Conservation (phyloP, 192 early-diverging fungal species). For the Linnemannia elongata region DNA sequence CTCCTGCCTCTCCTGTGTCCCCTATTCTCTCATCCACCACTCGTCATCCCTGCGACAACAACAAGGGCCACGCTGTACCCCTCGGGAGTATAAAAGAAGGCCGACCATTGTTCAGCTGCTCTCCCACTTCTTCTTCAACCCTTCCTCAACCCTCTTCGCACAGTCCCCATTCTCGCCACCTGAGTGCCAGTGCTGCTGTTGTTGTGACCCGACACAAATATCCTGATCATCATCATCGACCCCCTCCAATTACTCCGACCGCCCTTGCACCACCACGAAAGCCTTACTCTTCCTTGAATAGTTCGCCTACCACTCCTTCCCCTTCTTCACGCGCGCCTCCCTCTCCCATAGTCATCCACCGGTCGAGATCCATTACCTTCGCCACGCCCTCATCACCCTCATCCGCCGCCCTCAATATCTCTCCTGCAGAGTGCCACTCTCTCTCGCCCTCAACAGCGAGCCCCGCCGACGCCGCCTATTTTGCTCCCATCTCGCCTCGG, state of each 20-base stretch:
- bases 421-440: conserved; percentile 52
- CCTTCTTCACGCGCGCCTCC: not conserved
- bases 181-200: not conserved
- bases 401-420: conserved; percentile 45
- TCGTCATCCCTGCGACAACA: conserved; percentile 1
- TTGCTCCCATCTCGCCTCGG: conserved; percentile 12
- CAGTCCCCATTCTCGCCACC: conserved; percentile 19
- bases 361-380: conserved; percentile 34
- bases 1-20: not conserved
- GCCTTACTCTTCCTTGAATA: not conserved
- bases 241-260: not conserved
- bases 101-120: not conserved
- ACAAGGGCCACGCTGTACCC: not conserved
- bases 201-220: not conserved
- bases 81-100: not conserved
- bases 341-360: conserved; percentile 38
- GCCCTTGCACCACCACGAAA: not conserved
- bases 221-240: not conserved
- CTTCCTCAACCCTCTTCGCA: not conserved
- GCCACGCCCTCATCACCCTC: conserved; percentile 17
- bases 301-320: not conserved
- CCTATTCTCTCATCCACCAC: not conserved
- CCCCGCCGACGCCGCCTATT: conserved; percentile 35
- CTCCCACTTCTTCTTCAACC: not conserved
- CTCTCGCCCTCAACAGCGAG: conserved; percentile 34